Percentiles rank a stretch among this genome's conserved stretches.
These are phyloP conservation scores for Psidium guajava DNA, from an alignment of 345 rosid genomes.

Conservation along the genomic window DNA sequence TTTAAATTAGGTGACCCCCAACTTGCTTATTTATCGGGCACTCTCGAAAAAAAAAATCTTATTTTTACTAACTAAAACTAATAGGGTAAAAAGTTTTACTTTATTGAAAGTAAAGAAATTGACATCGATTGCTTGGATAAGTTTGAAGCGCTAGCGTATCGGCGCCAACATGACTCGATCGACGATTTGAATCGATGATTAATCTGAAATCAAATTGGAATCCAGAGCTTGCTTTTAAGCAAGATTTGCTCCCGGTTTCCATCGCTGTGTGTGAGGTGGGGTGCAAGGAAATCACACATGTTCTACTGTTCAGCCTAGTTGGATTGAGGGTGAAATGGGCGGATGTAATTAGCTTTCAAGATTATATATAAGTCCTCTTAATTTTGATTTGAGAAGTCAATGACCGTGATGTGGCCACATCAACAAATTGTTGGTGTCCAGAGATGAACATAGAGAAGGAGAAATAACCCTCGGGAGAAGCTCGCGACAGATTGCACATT, in stretches of 20 bases:
- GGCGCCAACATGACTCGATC: accelerated
- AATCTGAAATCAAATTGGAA: neutral
- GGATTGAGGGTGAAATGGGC: neutral
- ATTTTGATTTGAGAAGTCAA: neutral
- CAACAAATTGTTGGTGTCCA: neutral
- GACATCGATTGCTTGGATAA: neutral
- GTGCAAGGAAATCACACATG: too few relatives aligned
- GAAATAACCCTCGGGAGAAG: neutral
- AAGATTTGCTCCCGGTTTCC: neutral
- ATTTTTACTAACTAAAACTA: neutral
- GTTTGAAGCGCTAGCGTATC: neutral
- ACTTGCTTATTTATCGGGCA: neutral
- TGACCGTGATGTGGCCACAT: neutral
- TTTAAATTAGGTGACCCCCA: neutral
- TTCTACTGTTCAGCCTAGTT: neutral
- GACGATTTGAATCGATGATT: neutral
- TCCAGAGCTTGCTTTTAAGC: neutral
- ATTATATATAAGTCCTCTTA: neutral
- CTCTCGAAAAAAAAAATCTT: too few relatives aligned
- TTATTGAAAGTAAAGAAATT: neutral
- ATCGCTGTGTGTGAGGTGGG: too few relatives aligned
- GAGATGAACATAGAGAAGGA: neutral
- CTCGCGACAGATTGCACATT: accelerated
- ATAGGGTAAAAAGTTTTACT: neutral
- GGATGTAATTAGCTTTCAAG: neutral